A percentile compares a stretch with the other conserved stretches of the same genome.
Conservation (phyloP, 495 filamentous ascomycete species). For the Penicillium psychrofluorescens region DNA sequence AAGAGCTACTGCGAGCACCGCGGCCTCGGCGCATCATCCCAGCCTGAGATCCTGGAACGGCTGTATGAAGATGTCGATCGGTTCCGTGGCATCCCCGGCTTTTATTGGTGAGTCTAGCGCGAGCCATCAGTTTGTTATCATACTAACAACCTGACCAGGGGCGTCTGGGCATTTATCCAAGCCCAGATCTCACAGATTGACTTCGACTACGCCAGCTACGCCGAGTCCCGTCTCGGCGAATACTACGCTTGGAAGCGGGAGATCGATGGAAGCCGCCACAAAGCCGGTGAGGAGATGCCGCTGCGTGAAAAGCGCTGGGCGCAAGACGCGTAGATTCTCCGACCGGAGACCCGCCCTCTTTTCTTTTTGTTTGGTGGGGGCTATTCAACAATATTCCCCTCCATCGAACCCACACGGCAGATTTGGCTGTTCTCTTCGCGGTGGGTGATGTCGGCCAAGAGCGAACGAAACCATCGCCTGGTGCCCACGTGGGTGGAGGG, state of each 20-base stretch:
- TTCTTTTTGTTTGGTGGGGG: background rate
- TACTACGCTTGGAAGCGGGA: constrained; percentile 93
- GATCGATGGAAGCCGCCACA: constrained; percentile 50
- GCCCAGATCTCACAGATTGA: constrained; percentile 92
- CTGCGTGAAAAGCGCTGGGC: constrained; percentile 83
- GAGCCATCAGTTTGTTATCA: too few species aligned
- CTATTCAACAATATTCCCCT: too few species aligned
- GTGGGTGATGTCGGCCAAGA: too few species aligned
- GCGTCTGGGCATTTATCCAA: constrained; percentile 95
- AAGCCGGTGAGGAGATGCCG: constrained; percentile 52
- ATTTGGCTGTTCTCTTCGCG: too few species aligned
- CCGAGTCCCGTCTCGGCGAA: constrained; percentile 79
- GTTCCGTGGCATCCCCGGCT: constrained; percentile 84
- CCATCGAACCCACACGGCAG: too few species aligned
- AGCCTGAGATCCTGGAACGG: constrained; percentile 53
- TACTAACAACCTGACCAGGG: constrained; percentile 41
- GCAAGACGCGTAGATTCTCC: constrained; percentile 32
- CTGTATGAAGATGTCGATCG: constrained; percentile 75
- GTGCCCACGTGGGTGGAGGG: too few species aligned
- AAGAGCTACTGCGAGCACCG: constrained; percentile 36
- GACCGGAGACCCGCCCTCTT: background rate
- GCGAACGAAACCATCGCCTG: too few species aligned
- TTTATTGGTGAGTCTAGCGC: constrained; percentile 53
- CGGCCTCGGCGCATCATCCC: constrained; percentile 35
- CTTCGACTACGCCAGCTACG: constrained; percentile 93